These are phyloP conservation scores for Macrophomina phaseolina DNA, from an alignment of 2,329 filamentous ascomycete genomes.

Conservation along the genomic window DNA sequence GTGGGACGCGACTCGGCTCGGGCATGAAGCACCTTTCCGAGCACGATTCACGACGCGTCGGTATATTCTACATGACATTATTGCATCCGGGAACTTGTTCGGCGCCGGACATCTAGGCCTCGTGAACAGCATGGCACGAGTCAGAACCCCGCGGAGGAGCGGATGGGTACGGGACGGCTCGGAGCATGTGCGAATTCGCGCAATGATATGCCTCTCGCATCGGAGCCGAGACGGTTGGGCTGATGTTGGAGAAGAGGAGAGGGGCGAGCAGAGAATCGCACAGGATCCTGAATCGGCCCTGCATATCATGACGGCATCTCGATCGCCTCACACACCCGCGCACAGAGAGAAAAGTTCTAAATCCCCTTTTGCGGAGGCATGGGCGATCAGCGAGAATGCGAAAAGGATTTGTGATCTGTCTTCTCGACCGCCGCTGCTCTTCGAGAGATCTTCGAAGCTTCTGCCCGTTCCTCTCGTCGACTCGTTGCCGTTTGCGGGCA, in stretches of 20 bases:
- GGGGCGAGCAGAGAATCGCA: not conserved
- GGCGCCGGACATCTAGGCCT: constrained; percentile 2
- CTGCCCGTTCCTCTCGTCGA: not conserved
- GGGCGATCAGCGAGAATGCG: constrained; percentile 6
- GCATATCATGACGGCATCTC: constrained; percentile 9
- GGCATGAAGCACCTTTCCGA: not conserved
- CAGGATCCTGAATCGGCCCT: constrained; percentile 1
- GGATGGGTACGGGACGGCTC: constrained; percentile 17
- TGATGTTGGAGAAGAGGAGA: not conserved
- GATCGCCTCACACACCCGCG: constrained; percentile 1
- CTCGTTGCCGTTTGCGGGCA: constrained; percentile 10
- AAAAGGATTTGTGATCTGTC: constrained; percentile 11
- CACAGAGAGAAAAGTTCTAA: not conserved
- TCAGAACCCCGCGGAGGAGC: not conserved
- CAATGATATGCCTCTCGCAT: constrained; percentile 14
- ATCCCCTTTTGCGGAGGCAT: not conserved
- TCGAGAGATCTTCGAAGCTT: constrained; percentile 19
- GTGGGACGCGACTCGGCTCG: not conserved
- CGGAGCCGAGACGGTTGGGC: constrained; percentile 9
- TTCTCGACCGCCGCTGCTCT: not conserved
- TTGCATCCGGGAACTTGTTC: not conserved
- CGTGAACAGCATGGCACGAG: not conserved
- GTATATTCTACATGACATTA: too few species aligned
- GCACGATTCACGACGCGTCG: too few species aligned
- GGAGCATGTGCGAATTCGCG: constrained; percentile 20